These are phyloP conservation scores for Ogataea polymorpha DNA, from an alignment of 805 yeast genomes.

Conservation along the genomic window DNA sequence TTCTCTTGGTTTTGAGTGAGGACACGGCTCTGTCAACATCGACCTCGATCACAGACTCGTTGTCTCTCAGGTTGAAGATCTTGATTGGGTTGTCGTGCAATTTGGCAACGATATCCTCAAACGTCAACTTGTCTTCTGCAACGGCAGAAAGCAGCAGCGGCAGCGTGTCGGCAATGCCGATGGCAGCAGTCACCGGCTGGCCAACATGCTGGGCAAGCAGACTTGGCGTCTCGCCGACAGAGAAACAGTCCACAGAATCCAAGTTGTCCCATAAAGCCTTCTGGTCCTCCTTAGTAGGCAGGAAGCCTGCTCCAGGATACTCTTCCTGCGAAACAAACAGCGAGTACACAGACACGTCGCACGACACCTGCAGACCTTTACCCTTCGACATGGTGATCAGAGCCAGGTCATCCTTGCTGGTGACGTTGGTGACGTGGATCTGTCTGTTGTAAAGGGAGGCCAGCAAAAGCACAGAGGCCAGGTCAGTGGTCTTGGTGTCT, in stretches of 20 bases:
- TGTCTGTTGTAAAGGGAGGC: slow-evolving; percentile 84
- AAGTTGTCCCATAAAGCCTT: slow-evolving; percentile 76
- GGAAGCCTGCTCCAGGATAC: slow-evolving; percentile 64
- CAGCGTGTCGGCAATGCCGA: slow-evolving; percentile 75
- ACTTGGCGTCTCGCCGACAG: slow-evolving; percentile 78
- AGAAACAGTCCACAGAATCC: slow-evolving; percentile 75
- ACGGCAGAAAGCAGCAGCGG: slow-evolving; percentile 84
- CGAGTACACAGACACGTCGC: slow-evolving; percentile 82
- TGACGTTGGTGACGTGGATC: slow-evolving; percentile 86
- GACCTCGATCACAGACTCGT: slow-evolving; percentile 74
- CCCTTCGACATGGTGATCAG: slow-evolving; percentile 82
- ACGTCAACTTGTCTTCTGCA: slow-evolving; percentile 63
- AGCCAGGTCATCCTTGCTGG: slow-evolving; percentile 75
- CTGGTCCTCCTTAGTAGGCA: slow-evolving; percentile 82
- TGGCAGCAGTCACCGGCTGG: slow-evolving; percentile 60
- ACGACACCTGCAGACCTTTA: slow-evolving; percentile 77
- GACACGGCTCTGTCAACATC: slow-evolving; percentile 68
- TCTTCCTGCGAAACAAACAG: slow-evolving; percentile 73
- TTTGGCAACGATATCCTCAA: slow-evolving; percentile 67
- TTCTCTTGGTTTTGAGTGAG: slow-evolving; percentile 37
- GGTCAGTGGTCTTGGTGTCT: slow-evolving; percentile 86
- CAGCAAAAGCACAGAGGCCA: slow-evolving; percentile 87
- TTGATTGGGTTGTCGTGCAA: slow-evolving; percentile 78
- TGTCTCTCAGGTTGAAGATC: slow-evolving; percentile 81
- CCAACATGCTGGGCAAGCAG: slow-evolving; percentile 65